These are phyloP conservation scores for Melanogaster broomeanus DNA, from an alignment of 768 basidiomycete genomes.

Conservation along the genomic window DNA sequence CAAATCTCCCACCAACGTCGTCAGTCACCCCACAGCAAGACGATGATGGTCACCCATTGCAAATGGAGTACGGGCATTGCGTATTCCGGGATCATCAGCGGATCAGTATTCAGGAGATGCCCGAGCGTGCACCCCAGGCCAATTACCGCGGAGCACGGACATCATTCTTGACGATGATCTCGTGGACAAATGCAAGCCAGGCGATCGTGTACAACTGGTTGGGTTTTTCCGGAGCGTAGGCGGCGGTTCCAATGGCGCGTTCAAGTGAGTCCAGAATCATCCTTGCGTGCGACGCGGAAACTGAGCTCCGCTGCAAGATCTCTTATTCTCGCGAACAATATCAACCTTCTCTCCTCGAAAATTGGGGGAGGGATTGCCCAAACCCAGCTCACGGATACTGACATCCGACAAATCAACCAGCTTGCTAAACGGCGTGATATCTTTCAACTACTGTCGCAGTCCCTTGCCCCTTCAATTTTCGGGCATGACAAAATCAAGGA, in stretches of 20 bases:
- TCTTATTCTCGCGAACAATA: constrained; percentile 90
- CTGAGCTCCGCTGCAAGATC: constrained; percentile 55
- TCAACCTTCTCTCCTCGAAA: constrained; percentile 93
- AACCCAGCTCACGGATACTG: constrained; percentile 86
- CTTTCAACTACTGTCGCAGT: constrained; percentile 87
- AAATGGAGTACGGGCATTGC: constrained; percentile 91
- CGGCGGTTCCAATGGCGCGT: constrained; percentile 87
- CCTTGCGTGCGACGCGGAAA: constrained; percentile 3
- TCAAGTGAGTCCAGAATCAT: constrained; percentile 65
- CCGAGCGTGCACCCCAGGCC: constrained; percentile 98
- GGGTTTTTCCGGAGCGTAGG: constrained; percentile 94
- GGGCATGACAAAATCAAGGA: constrained; percentile 96
- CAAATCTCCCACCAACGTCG: constrained; percentile 82
- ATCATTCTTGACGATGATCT: constrained; percentile 95
- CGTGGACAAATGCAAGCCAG: constrained; percentile 97
- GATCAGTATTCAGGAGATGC: constrained; percentile 99
- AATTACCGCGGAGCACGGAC: constrained; percentile 94
- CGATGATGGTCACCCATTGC: constrained; percentile 82
- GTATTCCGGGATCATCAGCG: constrained; percentile 96
- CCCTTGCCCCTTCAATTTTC: constrained; percentile 96
- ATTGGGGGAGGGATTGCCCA: constrained; percentile 94
- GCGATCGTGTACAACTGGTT: constrained; percentile 95
- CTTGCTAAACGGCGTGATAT: constrained; percentile 85
- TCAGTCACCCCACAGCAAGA: constrained; percentile 89
- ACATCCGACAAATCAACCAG: constrained; percentile 96